Evolutionary conservation across 2,329 filamentous ascomycete species (phyloP).

Genomic region (Passalora sequoiae): DNA sequence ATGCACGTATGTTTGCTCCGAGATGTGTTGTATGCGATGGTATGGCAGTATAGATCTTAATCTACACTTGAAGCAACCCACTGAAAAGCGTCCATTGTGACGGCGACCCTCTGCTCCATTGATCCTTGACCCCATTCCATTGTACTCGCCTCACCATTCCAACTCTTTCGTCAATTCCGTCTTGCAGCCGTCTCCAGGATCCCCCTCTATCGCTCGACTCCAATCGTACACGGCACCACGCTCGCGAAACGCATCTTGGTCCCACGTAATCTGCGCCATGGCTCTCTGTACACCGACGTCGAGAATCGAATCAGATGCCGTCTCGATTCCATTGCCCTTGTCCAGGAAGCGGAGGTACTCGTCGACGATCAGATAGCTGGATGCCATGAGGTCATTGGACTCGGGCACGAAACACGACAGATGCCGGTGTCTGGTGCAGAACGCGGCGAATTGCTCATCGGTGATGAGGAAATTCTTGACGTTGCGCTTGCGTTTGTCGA

Average conservation of each 20-base stretch:
- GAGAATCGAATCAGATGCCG: slow-evolving; percentile 37
- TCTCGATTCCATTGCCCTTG: slow-evolving; percentile 34
- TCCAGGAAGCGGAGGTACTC: slow-evolving; percentile 51
- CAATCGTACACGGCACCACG: slow-evolving; percentile 50
- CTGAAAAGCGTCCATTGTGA: too few relatives aligned
- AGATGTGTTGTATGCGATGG: too few relatives aligned
- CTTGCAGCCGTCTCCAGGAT: slow-evolving; percentile 6
- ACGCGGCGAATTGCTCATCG: slow-evolving; percentile 44
- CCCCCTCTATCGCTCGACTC: slow-evolving; percentile 18
- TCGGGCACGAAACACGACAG: slow-evolving; percentile 46
- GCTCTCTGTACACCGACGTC: slow-evolving; percentile 47
- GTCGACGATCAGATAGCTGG: slow-evolving; percentile 49
- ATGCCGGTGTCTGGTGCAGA: slow-evolving; percentile 43
- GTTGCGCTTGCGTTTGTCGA: slow-evolving; percentile 28
- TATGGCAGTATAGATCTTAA: too few relatives aligned
- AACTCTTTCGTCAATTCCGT: slow-evolving; percentile 8
- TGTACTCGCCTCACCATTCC: slow-evolving; percentile 16
- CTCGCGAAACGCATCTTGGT: slow-evolving; percentile 41
- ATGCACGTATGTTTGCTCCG: too few relatives aligned
- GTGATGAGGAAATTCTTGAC: slow-evolving; percentile 44
- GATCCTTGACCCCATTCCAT: too few relatives aligned
- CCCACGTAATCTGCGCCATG: slow-evolving; percentile 44
- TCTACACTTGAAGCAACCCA: too few relatives aligned
- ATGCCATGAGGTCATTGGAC: slow-evolving; percentile 48
- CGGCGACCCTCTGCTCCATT: too few relatives aligned